A percentile compares a stretch with the other conserved stretches of the same genome.
Evolutionary conservation across 768 basidiomycete genomes (phyloP).

Genomic region (Serpula lacrymans): DNA sequence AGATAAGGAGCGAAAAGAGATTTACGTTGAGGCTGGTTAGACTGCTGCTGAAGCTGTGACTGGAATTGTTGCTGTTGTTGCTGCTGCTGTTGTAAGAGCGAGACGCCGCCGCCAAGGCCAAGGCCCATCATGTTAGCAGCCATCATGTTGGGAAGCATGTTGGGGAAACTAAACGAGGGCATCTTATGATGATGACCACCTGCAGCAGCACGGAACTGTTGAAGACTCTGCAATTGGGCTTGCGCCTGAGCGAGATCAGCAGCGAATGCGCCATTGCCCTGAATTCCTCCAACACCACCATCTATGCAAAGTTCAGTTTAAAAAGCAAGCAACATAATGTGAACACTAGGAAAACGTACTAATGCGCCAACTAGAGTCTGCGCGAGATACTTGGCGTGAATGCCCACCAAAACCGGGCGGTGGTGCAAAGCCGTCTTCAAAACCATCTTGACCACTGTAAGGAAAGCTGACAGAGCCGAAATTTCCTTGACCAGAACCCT

Average conservation of each 20-base stretch:
- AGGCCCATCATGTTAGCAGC: constrained; percentile 96
- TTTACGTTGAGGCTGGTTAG: constrained; percentile 91
- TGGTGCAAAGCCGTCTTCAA: constrained; percentile 78
- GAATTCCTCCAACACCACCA: constrained; percentile 68
- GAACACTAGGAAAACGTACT: constrained; percentile 46
- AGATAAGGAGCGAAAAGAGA: constrained; percentile 98
- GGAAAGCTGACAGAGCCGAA: constrained; percentile 50
- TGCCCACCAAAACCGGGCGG: constrained; percentile 60
- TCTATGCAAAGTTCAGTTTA: constrained; percentile 39
- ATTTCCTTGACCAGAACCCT: constrained; percentile 44
- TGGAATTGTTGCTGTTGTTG: constrained; percentile 73
- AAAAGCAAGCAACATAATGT: constrained; percentile 1
- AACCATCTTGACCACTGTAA: constrained; percentile 56
- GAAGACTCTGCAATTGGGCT: constrained; percentile 92
- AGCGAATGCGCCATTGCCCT: constrained; percentile 61
- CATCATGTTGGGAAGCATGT: constrained; percentile 97
- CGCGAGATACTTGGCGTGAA: constrained; percentile 71
- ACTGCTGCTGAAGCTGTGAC: constrained; percentile 91
- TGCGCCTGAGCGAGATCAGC: constrained; percentile 95
- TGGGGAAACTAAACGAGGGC: constrained; percentile 96
- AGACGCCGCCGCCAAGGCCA: constrained; percentile 74
- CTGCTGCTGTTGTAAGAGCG: constrained; percentile 90
- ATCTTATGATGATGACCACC: constrained; percentile 96
- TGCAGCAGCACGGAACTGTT: constrained; percentile 94
- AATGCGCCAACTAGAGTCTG: constrained; percentile 85